phyloP scores from a whole-genome alignment of 2,329 filamentous ascomycete species.

The Colletotrichum filicis region DNA sequence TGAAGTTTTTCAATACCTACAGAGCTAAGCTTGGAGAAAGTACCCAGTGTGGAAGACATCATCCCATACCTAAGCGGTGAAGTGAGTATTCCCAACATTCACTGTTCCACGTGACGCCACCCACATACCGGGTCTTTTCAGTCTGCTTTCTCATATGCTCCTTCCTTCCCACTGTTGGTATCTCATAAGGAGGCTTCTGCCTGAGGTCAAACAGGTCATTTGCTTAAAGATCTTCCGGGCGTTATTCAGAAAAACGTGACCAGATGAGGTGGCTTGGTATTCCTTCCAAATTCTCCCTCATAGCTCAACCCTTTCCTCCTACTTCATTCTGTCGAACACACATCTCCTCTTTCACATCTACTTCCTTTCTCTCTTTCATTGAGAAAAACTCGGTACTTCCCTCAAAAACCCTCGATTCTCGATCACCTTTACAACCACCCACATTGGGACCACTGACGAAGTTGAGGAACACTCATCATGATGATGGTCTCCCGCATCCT shows the following conservation, averaged over 20 bases:
- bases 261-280: neutral
- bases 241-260: neutral
- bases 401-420: no score
- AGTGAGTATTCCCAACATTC: neutral
- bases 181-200: neutral
- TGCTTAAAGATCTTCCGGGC: neutral
- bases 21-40: neutral
- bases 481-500: neutral
- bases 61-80: neutral
- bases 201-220: neutral
- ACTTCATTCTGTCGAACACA: neutral
- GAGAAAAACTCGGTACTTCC: neutral
- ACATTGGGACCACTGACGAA: neutral
- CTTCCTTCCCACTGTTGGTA: neutral
- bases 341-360: neutral
- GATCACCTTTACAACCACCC: neutral
- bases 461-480: neutral
- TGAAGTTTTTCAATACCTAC: no score
- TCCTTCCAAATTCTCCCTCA: neutral
- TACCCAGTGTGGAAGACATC: neutral
- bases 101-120: neutral
- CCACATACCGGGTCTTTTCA: neutral
- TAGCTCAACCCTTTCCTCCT: neutral
- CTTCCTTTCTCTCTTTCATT: neutral
- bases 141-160: neutral